These are phyloP conservation scores for Fonsecaea multimorphosa DNA, from an alignment of 2,329 filamentous ascomycete species.

Conservation along the genomic window DNA sequence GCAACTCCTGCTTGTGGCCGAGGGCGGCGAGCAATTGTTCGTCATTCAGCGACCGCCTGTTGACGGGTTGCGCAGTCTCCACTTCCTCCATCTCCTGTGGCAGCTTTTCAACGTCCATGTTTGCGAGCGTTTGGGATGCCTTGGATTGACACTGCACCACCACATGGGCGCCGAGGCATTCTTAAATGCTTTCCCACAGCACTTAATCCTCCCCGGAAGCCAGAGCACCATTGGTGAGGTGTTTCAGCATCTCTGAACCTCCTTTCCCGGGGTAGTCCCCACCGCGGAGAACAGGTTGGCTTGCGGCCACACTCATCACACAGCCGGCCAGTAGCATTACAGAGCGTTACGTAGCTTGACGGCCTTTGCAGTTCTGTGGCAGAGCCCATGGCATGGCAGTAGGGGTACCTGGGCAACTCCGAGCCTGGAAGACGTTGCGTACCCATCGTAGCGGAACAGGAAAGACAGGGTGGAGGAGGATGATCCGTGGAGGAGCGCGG, in stretches of 20 bases:
- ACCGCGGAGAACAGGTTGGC: background rate
- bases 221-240: background rate
- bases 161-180: background rate
- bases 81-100: background rate
- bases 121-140: background rate
- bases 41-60: constrained; percentile 25
- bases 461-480: background rate
- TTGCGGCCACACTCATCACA: background rate
- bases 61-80: background rate
- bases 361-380: background rate
- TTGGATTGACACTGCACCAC: background rate
- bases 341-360: background rate
- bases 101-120: constrained; percentile 11
- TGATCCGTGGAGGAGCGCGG: background rate
- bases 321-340: background rate
- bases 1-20: constrained; percentile 63
- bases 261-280: background rate
- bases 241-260: background rate
- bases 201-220: background rate
- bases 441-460: background rate
- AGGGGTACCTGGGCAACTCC: background rate
- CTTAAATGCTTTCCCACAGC: background rate
- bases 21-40: constrained; percentile 55
- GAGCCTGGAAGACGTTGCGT: background rate
- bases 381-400: background rate